These are phyloP conservation scores for Corylus heterophylla DNA, from an alignment of 306 rosid species.

Conservation along the genomic window DNA sequence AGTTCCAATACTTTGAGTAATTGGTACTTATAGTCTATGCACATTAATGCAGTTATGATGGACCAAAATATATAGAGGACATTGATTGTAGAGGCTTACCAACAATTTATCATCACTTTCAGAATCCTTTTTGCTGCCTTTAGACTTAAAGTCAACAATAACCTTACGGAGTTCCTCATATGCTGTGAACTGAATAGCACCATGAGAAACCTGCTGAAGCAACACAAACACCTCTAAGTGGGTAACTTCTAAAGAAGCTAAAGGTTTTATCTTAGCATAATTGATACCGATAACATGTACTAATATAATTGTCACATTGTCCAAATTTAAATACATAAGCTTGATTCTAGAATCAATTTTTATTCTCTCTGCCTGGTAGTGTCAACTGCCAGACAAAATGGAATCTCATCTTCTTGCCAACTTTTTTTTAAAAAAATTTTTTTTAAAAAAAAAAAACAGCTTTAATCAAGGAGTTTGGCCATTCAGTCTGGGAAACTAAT, in stretches of 20 bases:
- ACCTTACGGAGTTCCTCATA: constrained; percentile 83
- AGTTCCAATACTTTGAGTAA: neutral
- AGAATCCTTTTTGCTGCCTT: constrained; percentile 33
- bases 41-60: neutral
- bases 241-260: constrained; percentile 9
- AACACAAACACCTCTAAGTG: constrained; percentile 24
- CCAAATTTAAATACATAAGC: neutral
- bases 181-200: constrained; percentile 88
- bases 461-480: neutral
- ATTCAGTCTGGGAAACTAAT: neutral
- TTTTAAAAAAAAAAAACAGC: neutral
- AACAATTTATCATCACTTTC: constrained; percentile 47
- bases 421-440: neutral
- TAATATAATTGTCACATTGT: neutral
- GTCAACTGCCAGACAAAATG: neutral
- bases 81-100: constrained; percentile 45
- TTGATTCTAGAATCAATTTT: neutral
- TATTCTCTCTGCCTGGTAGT: neutral
- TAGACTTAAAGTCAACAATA: constrained; percentile 58
- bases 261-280: neutral
- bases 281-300: neutral
- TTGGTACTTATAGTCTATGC: neutral
- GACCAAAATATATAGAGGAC: neutral
- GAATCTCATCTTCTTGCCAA: neutral
- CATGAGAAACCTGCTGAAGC: constrained; percentile 93